Base-by-base conservation (phyloP, 1,284 basidiomycete genomes). In the Phellopilus nigrolimitatus region DNA sequence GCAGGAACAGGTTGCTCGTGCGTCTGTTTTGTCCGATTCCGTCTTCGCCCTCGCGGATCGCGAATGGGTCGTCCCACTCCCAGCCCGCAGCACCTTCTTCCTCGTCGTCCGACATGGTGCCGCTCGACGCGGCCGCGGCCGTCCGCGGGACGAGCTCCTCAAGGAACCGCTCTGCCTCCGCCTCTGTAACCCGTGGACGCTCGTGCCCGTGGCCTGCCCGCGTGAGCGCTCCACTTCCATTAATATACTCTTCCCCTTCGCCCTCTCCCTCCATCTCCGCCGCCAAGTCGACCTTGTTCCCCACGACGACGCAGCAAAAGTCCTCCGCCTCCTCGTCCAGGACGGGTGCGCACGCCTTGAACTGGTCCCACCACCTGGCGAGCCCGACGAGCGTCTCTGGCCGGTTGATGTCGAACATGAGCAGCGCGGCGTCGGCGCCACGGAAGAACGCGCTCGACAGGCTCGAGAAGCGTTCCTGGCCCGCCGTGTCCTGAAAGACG, bases 401-500 rank as follows among this genome's bases (percentile, higher is more conserved):
- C 6, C 76, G 65, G 57, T 82, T 85, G 34, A 86, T 81, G 59
- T 91, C 86, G 63, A 85, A 92, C 71, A 90, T 79, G 53, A 92
- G 73, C n/a, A 92, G 58, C 2, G 76, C 86, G 0, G 88, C 89
- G 61, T 91, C 88, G 3, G 88, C 85, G 1, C 87, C 86, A 6
- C 89, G 77, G 60, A 89, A 91, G 69, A 91, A 91, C 0, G 89
- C 87, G 0, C 78, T 74, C 0, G 88, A 88, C 17, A 92, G 74
- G 38, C 77, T 81, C 1, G 87, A 88, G 68, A 91, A 91, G 7
- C 89, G 78, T 62, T 92, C 89, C 63, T 92, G 88, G 1, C 89
- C 58, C 28, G 55, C 24, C 24, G 57, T 43, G 39, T 55, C 33
- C 50, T 49, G 50, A 34, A 25, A 37, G 45, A 22, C 25, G 19